A percentile compares a stretch with the other conserved stretches of the same genome.
Evolutionary conservation across 257 asterid genomes (phyloP).

Genomic region (Primulina tabacum): DNA sequence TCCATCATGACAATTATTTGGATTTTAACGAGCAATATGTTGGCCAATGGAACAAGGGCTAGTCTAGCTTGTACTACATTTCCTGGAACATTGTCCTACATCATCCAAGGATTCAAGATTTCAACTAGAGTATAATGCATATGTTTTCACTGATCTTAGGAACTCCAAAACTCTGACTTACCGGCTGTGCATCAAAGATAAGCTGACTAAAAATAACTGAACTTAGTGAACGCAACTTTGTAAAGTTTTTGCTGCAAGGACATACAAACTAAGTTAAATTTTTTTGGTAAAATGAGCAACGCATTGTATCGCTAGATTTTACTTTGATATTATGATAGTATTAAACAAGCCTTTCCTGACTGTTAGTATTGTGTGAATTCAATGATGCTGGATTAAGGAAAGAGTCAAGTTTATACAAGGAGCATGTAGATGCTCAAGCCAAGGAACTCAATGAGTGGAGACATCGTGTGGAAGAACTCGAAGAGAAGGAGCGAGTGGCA

Average conservation of each 20-base stretch:
- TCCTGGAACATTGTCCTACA: neutral
- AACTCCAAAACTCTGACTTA: slow-evolving; percentile 5
- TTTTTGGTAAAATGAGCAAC: slow-evolving; percentile 3
- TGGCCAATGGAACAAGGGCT: slow-evolving; percentile 2
- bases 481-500: slow-evolving; percentile 91
- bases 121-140: slow-evolving; percentile 8
- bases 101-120: slow-evolving; percentile 2
- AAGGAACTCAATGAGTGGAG: slow-evolving; percentile 81
- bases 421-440: slow-evolving; percentile 66
- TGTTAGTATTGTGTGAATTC: slow-evolving; percentile 26
- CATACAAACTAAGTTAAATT: slow-evolving; percentile 5
- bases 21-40: slow-evolving; percentile 6
- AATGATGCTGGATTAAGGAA: slow-evolving; percentile 59
- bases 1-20: neutral
- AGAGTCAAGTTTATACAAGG: slow-evolving; percentile 73
- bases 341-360: slow-evolving; percentile 23
- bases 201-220: slow-evolving; percentile 18
- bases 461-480: slow-evolving; percentile 76
- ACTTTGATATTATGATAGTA: neutral
- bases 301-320: slow-evolving; percentile 14
- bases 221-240: slow-evolving; percentile 20
- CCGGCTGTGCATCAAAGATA: slow-evolving; percentile 11
- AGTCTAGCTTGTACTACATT: slow-evolving; percentile 10
- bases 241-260: neutral
- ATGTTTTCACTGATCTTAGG: slow-evolving; percentile 7